Evolutionary conservation across 169 alveolate species (phyloP), one percentile per base, ranked within the genome.

Genomic region (Ichthyophthirius multifiliis): DNA sequence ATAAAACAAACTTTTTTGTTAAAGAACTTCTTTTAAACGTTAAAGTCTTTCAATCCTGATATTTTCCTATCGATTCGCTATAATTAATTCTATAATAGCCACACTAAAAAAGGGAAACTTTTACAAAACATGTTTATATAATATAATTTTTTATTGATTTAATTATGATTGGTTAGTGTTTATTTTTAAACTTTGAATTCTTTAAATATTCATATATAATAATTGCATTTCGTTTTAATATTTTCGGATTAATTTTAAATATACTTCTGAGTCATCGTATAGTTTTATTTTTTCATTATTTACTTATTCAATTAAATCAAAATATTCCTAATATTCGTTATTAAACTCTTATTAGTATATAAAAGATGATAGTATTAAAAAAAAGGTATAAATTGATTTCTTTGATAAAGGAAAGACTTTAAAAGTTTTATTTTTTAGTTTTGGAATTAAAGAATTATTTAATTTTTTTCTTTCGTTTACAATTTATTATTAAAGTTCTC

Each of bases 251-350:
- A 55, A 27, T 20, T 39, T 16, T 10, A 39, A 16, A 18, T 55
- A 55, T 23, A 55, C 13, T 55, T 55, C 71, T 55, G 23, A 34
- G 31, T 55, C 71, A 27, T 55, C 71, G 43, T 39, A 55, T 55
- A 55, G 23, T 55, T 55, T 55, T 10, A 55, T 55, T 23, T 55
- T 55, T 55, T 55, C 71, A 55, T 16, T 55, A 55, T 55, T 55
- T 27, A 39, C 31, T 18, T 55, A 34, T 55, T 55, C 71, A 10
- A 55, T 55, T 55, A 55, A 55, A 55, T 55, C 71, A 55, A 55
- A 55, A 27, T 55, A 55, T 6, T 55, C 3, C 39, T 55, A 27
- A 10, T 55, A 55, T 27, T 55, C 31, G 13, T 16, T 16, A 10
- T 16, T 27, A 16, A 55, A 20, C 4, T 55, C 71, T 10, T 7